Percentiles rank a stretch among this genome's conserved stretches.
These are phyloP conservation scores for Citrullus amarus DNA, from an alignment of 306 rosid genomes.

Conservation along the genomic window DNA sequence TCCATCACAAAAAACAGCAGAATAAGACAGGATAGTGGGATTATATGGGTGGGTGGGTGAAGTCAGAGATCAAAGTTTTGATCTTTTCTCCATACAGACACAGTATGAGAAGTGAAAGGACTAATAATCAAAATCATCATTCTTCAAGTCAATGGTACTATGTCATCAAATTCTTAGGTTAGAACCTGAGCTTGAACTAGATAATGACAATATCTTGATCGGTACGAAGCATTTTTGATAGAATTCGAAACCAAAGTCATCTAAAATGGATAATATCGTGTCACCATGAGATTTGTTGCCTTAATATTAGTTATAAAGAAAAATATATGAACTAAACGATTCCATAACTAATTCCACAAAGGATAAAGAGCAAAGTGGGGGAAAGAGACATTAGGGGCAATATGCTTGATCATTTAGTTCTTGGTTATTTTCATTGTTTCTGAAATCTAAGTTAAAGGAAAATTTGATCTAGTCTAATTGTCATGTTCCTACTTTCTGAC, in stretches of 20 bases:
- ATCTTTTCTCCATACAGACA: neutral
- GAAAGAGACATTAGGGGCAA: neutral
- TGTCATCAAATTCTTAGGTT: neutral
- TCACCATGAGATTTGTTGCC: neutral
- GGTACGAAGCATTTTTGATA: neutral
- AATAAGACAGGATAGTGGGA: neutral
- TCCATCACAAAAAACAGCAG: neutral
- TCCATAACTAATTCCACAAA: neutral
- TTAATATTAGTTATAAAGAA: neutral
- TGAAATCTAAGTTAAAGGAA: neutral
- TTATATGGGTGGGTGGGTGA: neutral
- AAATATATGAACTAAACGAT: neutral
- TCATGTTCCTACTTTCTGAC: slow-evolving; percentile 7
- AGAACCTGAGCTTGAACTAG: too few species aligned
- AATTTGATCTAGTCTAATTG: slow-evolving; percentile 5
- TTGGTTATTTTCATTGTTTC: neutral
- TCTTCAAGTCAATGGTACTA: neutral
- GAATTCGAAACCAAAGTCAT: neutral
- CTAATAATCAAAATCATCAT: neutral
- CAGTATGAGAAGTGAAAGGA: neutral
- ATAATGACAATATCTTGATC: neutral
- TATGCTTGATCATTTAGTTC: slow-evolving; percentile 1
- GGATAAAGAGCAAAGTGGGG: neutral
- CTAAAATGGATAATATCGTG: neutral
- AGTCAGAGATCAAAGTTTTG: neutral